Evolutionary conservation across 805 yeast species (phyloP).

Genomic region (Grigorovia humatica): DNA sequence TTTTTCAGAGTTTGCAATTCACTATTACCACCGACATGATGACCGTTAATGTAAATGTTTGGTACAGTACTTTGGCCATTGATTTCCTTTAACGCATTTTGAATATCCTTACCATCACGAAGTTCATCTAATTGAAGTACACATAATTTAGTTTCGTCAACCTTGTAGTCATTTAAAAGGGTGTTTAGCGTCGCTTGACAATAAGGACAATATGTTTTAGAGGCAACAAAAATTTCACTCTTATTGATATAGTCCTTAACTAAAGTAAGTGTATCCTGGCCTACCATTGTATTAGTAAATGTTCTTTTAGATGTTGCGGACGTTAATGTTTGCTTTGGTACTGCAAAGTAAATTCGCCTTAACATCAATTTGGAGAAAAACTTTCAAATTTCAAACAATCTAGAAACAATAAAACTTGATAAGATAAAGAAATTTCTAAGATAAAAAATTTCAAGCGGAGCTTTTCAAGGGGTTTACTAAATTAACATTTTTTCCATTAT

Average conservation of each 20-base stretch:
- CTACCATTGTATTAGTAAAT: conserved; percentile 35
- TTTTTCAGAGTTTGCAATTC: conserved; percentile 68
- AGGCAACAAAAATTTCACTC: conserved; percentile 68
- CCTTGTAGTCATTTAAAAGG: conserved; percentile 31
- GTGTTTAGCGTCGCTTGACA: conserved; percentile 39
- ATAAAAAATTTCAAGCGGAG: too few species aligned
- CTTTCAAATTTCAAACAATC: too few species aligned
- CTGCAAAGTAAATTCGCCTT: too few species aligned
- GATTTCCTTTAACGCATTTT: conserved; percentile 61
- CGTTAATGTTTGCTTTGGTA: too few species aligned
- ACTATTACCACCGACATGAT: conserved; percentile 93
- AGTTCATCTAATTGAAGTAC: conserved; percentile 38
- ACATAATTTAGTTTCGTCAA: conserved; percentile 33
- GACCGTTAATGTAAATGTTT: conserved; percentile 77
- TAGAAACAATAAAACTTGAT: too few species aligned
- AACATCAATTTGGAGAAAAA: too few species aligned
- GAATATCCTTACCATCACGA: conserved; percentile 63
- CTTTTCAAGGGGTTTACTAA: too few species aligned
- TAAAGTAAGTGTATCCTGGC: conserved; percentile 44
- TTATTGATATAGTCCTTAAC: conserved; percentile 55
- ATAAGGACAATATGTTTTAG: conserved; percentile 68
- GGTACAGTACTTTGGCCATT: conserved; percentile 95
- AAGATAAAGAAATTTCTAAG: too few species aligned
- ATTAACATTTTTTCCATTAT: too few species aligned
- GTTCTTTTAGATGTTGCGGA: too few species aligned